A percentile compares a stretch with the other conserved stretches of the same genome.
These are phyloP conservation scores for Pugionium dolabratum DNA, from an alignment of 345 rosid genomes.

Conservation along the genomic window DNA sequence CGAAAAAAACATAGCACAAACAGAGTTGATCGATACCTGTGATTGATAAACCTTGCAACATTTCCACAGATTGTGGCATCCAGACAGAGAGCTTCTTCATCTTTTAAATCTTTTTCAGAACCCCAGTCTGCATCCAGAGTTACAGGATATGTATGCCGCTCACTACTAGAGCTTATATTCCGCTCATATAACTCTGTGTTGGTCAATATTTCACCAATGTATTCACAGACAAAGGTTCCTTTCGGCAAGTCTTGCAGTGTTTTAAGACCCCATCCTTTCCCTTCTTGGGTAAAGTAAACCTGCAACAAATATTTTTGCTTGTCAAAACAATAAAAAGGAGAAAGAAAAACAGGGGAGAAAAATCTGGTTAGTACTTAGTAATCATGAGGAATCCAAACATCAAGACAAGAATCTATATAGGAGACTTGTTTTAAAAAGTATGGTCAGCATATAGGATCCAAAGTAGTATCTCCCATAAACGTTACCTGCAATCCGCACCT, in stretches of 20 bases:
- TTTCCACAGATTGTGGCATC: slow-evolving; percentile 79
- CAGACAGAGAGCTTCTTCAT: slow-evolving; percentile 85
- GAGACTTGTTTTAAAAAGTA: neutral
- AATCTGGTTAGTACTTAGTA: neutral
- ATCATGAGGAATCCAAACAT: slow-evolving; percentile 16
- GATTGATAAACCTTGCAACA: slow-evolving; percentile 90
- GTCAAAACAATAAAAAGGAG: slow-evolving; percentile 17
- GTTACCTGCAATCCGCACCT: slow-evolving; percentile 66
- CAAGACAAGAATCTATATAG: slow-evolving; percentile 5
- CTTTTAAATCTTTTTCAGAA: slow-evolving; percentile 53
- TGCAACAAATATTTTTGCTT: slow-evolving; percentile 35
- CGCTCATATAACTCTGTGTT: slow-evolving; percentile 62
- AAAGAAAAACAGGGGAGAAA: neutral
- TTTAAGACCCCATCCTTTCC: slow-evolving; percentile 89
- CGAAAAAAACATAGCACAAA: slow-evolving; percentile 2
- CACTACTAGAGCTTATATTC: slow-evolving; percentile 45
- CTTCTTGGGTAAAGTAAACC: slow-evolving; percentile 77
- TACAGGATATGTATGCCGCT: slow-evolving; percentile 60
- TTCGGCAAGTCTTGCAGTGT: slow-evolving; percentile 78
- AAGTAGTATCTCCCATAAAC: slow-evolving; percentile 11
- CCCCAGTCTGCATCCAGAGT: slow-evolving; percentile 86
- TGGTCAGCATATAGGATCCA: neutral
- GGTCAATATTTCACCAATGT: slow-evolving; percentile 82
- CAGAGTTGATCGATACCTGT: slow-evolving; percentile 54
- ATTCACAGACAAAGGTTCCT: slow-evolving; percentile 89